Evolutionary conservation across 2,329 filamentous ascomycete species (phyloP).

Genomic region (Hymenoscyphus fructigenus): DNA sequence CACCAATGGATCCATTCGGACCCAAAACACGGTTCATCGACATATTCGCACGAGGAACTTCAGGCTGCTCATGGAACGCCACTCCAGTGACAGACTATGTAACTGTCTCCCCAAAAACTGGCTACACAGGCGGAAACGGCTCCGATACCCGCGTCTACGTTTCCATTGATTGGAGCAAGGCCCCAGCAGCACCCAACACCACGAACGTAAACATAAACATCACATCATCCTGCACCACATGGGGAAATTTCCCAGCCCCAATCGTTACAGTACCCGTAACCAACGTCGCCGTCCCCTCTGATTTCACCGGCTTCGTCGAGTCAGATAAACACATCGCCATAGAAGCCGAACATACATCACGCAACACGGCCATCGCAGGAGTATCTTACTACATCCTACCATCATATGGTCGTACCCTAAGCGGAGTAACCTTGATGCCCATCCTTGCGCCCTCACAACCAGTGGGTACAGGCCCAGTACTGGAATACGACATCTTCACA

Average conservation of each 20-base stretch:
- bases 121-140: conserved; percentile 48
- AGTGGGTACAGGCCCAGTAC: conserved; percentile 49
- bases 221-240: conserved; percentile 44
- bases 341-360: conserved; percentile 50
- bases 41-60: conserved; percentile 58
- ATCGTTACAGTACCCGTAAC: conserved; percentile 56
- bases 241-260: conserved; percentile 46
- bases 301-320: conserved; percentile 63
- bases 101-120: conserved; percentile 48
- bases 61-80: conserved; percentile 52
- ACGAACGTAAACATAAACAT: conserved; percentile 53
- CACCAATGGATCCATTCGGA: conserved; percentile 59
- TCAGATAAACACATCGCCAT: conserved; percentile 57
- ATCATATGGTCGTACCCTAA: conserved; percentile 56
- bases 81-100: conserved; percentile 50
- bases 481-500: conserved; percentile 62
- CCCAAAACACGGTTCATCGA: conserved; percentile 59
- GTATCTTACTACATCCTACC: conserved; percentile 51
- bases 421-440: conserved; percentile 57
- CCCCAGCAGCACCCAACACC: conserved; percentile 41
- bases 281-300: conserved; percentile 47
- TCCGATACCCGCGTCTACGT: conserved; percentile 54
- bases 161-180: conserved; percentile 55
- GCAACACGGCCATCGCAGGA: conserved; percentile 41
- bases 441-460: conserved; percentile 50